phyloP scores from a whole-genome alignment of 2,329 filamentous ascomycete genomes.

The Monosporascus sp. region DNA sequence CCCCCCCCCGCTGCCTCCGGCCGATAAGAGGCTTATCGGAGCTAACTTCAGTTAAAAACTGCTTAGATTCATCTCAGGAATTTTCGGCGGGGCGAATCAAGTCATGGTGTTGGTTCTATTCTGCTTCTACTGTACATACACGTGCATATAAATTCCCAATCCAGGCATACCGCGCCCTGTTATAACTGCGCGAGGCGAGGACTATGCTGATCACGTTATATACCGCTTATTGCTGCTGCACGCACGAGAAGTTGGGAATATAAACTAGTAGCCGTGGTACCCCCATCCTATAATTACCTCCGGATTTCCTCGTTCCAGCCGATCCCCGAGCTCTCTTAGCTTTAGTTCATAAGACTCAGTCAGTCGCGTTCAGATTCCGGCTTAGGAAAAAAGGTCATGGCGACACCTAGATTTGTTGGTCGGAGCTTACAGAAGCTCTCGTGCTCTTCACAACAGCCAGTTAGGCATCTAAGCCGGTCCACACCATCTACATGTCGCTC shows the following conservation, averaged over 20 bases:
- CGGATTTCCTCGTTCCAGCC: background rate
- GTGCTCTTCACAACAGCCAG: slow-evolving; percentile 1
- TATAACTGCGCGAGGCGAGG: background rate
- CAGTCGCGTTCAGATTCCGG: background rate
- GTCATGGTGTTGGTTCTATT: background rate
- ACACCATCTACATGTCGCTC: slow-evolving; percentile 2
- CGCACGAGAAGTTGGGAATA: background rate
- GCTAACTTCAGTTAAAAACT: background rate
- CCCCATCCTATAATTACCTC: background rate
- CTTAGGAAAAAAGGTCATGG: slow-evolving; percentile 4
- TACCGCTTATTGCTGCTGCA: too few species aligned
- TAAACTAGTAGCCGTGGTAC: background rate
- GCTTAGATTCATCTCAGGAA: background rate
- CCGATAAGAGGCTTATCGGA: background rate
- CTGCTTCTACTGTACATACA: background rate
- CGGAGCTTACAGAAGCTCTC: slow-evolving; percentile 10
- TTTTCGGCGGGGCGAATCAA: background rate
- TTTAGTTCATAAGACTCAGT: background rate
- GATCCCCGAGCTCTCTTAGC: background rate
- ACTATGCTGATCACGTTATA: too few species aligned
- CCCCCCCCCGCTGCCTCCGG: background rate
- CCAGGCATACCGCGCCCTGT: background rate
- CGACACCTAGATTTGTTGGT: slow-evolving; percentile 10
- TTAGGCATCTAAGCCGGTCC: slow-evolving; percentile 5
- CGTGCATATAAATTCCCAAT: background rate